Evolutionary conservation across 148 eudicot genomes (phyloP).

Genomic region (Simmondsia chinensis): DNA sequence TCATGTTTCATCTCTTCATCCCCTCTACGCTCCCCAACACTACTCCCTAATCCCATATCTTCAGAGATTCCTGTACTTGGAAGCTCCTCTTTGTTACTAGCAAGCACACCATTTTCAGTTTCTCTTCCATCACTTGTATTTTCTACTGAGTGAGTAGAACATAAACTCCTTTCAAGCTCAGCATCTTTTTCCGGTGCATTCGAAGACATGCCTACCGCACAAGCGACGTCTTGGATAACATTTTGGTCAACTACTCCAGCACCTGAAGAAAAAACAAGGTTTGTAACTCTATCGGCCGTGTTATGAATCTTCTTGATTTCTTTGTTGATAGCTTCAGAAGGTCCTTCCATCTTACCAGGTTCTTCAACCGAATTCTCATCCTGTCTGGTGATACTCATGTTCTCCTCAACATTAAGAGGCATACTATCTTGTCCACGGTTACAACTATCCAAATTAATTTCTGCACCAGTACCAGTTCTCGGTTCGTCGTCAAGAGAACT

Average conservation of each 20-base stretch:
- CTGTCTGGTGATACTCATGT: slow-evolving; percentile 2
- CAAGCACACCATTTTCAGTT: slow-evolving; percentile 20
- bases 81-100: slow-evolving; percentile 13
- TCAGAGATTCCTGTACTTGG: slow-evolving; percentile 11
- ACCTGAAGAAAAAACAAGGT: slow-evolving; percentile 20
- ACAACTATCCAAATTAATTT: slow-evolving; percentile 12
- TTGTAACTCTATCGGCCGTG: slow-evolving; percentile 14
- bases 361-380: slow-evolving; percentile 12
- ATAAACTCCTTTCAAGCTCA: too few relatives aligned
- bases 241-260: slow-evolving; percentile 16
- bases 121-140: slow-evolving; percentile 11
- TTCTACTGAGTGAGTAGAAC: too few relatives aligned
- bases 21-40: slow-evolving; percentile 1
- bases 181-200: slow-evolving; percentile 14
- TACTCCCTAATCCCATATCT: slow-evolving; percentile 7
- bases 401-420: slow-evolving; percentile 16
- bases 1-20: slow-evolving; percentile 15
- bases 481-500: slow-evolving; percentile 9
- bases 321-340: slow-evolving; percentile 11
- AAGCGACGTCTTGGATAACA: slow-evolving; percentile 10
- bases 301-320: slow-evolving; percentile 15
- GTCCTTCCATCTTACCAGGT: slow-evolving; percentile 11
- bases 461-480: slow-evolving; percentile 19
- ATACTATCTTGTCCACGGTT: slow-evolving; percentile 12
- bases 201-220: slow-evolving; percentile 6